Evolutionary conservation across 768 basidiomycete species (phyloP), one percentile per base, ranked within the genome.

Genomic region (Lactarius evosmus): DNA sequence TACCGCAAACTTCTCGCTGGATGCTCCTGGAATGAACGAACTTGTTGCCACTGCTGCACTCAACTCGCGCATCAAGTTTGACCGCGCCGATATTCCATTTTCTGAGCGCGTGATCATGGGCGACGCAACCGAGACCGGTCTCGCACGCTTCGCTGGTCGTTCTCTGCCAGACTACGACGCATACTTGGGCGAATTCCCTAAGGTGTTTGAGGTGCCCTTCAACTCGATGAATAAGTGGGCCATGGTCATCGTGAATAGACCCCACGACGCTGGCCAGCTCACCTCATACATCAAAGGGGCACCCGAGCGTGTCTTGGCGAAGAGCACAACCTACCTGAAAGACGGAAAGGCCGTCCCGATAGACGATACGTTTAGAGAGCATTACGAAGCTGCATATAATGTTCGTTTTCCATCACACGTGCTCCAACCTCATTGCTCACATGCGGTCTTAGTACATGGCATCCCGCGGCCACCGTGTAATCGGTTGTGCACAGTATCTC

Each of bases 161-260:
- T 77, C 79, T 64, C 70, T 87, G 11, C 62, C 74, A 0, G 80
- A 82, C 62, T 88, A 85, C 66, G 87, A 87, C 67, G 75, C 67
- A 14, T 79, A 84, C 64, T 72, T 80, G 69, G 80, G 79, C 73
- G 73, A 72, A 25, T 75, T 79, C 67, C 77, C 82, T 7, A 87
- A 86, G 67, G 82, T 83, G n/a, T 88, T 88, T 65, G 86, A 87
- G 75, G 85, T 88, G 16, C 87, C 87, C 33, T 88, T 88, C 76
- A 88, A 88, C 70, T 85, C 86, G 11, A 83, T 82, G 19, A 87
- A 87, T 71, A 88, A 88, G 75, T 88, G 87, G 87, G 86, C 87
- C 25, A 72, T 88, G 57, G 84, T 85, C 53, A 85, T 86, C 52
- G 86, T 87, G 40, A 78, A 84, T 60, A 87, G 84, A 72, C 71